These are phyloP conservation scores for Coprinopsis cinerea DNA, from an alignment of 768 basidiomycete species.

Conservation along the genomic window DNA sequence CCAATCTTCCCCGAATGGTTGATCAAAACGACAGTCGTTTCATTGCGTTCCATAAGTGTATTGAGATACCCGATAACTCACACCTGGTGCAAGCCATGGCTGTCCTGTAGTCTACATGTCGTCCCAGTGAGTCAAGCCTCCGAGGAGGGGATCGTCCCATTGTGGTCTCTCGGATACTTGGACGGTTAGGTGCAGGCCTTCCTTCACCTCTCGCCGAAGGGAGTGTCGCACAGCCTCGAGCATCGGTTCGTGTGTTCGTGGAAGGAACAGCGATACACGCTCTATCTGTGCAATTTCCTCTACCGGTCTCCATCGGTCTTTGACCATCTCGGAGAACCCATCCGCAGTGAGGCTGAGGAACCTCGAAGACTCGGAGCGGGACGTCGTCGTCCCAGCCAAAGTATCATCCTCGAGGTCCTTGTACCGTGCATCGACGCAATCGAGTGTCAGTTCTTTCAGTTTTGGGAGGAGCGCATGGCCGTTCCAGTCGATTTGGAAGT, in stretches of 20 bases:
- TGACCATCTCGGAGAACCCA: slow-evolving; percentile 5
- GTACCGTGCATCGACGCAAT: not conserved
- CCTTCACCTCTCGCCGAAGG: slow-evolving; percentile 2
- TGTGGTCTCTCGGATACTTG: not conserved
- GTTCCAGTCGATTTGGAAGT: slow-evolving; percentile 9
- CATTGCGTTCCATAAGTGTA: no score
- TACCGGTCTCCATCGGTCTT: slow-evolving; percentile 4
- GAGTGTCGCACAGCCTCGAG: not conserved
- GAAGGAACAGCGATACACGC: not conserved
- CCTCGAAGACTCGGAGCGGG: not conserved
- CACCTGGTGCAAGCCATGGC: no score
- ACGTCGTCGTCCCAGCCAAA: not conserved
- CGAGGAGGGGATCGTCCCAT: not conserved
- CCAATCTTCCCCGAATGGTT: no score
- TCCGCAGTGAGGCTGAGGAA: not conserved
- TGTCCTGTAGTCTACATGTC: no score
- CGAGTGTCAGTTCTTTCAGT: slow-evolving; percentile 1
- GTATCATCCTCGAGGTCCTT: not conserved
- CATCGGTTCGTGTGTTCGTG: not conserved
- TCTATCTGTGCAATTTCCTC: slow-evolving; percentile 4
- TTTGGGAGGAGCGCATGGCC: not conserved
- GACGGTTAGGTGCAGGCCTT: not conserved
- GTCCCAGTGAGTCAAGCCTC: no score
- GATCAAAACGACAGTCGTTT: no score
- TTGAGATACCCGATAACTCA: no score